A percentile compares a stretch with the other conserved stretches of the same genome.
These are phyloP conservation scores for Oryza rufipogon DNA, from an alignment of 176 grass and related monocot species.

Conservation along the genomic window DNA sequence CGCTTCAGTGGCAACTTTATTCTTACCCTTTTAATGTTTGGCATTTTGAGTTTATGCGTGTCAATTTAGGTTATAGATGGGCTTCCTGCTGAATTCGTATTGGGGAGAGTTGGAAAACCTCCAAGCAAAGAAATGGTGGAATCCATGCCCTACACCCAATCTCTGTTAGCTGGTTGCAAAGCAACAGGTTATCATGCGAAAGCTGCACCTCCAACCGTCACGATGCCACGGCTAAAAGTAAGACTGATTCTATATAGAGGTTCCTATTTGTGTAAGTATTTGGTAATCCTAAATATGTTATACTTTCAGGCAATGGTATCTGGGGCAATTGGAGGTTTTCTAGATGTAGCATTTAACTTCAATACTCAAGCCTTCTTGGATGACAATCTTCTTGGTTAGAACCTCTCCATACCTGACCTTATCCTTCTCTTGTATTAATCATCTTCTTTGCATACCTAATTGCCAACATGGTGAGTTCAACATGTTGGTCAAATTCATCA, in stretches of 20 bases:
- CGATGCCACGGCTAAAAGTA: constrained; percentile 96
- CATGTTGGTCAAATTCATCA: neutral
- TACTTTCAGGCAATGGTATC: constrained; percentile 86
- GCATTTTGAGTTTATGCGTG: constrained; percentile 48
- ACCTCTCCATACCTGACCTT: constrained; percentile 8
- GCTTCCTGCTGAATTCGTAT: constrained; percentile 88
- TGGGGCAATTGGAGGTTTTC: constrained; percentile 92
- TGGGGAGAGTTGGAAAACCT: constrained; percentile 67
- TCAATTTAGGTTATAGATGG: constrained; percentile 94
- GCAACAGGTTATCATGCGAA: constrained; percentile 87
- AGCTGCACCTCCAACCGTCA: constrained; percentile 95
- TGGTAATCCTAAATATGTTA: neutral
- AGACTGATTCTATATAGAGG: neutral
- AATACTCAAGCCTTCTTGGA: constrained; percentile 93
- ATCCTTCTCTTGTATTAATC: neutral
- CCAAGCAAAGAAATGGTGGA: constrained; percentile 69
- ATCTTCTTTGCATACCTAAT: constrained; percentile 26
- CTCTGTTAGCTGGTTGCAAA: constrained; percentile 66
- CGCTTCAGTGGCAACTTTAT: neutral
- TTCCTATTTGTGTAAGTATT: neutral
- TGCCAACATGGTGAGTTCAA: neutral
- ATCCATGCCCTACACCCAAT: constrained; percentile 85
- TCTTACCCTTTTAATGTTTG: constrained; percentile 17
- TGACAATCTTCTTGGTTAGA: constrained; percentile 90
- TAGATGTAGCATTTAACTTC: constrained; percentile 97